These are phyloP conservation scores for Candida tibetensis DNA, from an alignment of 805 yeast genomes.

Conservation along the genomic window DNA sequence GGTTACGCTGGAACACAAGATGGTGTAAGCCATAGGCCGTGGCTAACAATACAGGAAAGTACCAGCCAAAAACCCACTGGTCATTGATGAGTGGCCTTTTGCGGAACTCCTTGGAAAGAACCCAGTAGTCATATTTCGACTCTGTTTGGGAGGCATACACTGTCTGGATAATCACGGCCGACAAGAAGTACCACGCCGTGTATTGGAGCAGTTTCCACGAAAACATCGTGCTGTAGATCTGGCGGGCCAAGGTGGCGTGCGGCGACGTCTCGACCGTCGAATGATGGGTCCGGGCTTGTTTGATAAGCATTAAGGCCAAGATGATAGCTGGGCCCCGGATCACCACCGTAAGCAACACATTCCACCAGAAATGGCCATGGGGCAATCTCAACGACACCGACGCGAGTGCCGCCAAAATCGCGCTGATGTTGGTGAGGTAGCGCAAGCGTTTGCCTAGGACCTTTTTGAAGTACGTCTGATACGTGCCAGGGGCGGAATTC, in stretches of 20 bases:
- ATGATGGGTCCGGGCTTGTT: constrained; percentile 20
- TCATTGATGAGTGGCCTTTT: constrained; percentile 38
- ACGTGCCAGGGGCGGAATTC: constrained; percentile 11
- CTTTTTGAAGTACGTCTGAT: constrained; percentile 25
- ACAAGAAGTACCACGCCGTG: constrained; percentile 18
- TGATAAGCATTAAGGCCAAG: constrained; percentile 25
- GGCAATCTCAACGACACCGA: constrained; percentile 28
- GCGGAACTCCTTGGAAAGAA: constrained; percentile 39
- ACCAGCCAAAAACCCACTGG: constrained; percentile 50
- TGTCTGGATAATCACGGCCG: constrained; percentile 22
- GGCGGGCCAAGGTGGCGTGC: constrained; percentile 33
- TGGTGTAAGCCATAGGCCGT: constrained; percentile 50
- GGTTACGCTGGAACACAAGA: constrained; percentile 52
- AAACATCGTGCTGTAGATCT: constrained; percentile 21
- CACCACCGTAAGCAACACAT: constrained; percentile 20
- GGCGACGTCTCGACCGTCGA: constrained; percentile 31
- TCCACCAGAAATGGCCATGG: constrained; percentile 31
- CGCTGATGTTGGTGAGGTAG: constrained; percentile 31
- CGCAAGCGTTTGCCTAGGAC: constrained; percentile 35
- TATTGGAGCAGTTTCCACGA: constrained; percentile 17
- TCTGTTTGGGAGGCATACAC: constrained; percentile 29
- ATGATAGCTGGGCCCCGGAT: constrained; percentile 32
- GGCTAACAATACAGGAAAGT: constrained; percentile 35
- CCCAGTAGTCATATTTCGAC: constrained; percentile 25
- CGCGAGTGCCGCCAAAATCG: constrained; percentile 23